phyloP scores from a whole-genome alignment of 495 filamentous ascomycete species.

The Aspergillus funiculosus region DNA sequence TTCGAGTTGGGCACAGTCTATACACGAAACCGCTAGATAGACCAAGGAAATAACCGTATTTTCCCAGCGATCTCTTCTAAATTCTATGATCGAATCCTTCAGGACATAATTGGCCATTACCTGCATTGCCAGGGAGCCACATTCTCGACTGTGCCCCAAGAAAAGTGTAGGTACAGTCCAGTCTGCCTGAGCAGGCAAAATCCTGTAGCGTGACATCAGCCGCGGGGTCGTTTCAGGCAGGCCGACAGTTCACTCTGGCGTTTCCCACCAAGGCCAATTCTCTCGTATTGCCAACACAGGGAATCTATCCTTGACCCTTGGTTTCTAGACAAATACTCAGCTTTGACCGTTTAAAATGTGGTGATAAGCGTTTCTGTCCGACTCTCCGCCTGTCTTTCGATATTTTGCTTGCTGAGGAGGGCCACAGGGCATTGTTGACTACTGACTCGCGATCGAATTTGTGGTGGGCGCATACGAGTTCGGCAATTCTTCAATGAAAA shows the following conservation, averaged over 20 bases:
- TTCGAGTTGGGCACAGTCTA: no score
- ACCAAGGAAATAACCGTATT: no score
- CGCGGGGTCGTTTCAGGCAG: slow-evolving; percentile 19
- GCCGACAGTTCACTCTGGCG: background rate
- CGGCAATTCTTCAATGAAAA: background rate
- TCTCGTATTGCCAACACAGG: background rate
- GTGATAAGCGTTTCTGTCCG: no score
- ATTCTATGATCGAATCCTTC: background rate
- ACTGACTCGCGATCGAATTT: background rate
- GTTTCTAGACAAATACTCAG: no score
- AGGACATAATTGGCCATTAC: slow-evolving; percentile 1
- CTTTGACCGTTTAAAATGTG: no score
- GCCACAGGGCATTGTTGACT: background rate
- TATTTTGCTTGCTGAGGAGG: background rate
- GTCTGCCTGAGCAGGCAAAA: slow-evolving; percentile 11
- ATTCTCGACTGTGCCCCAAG: background rate
- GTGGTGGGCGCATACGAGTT: background rate
- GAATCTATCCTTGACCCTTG: no score
- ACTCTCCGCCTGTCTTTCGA: no score
- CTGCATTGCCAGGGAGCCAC: background rate
- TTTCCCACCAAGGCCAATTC: background rate
- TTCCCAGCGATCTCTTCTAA: background rate
- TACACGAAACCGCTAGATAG: no score
- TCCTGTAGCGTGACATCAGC: slow-evolving; percentile 27
- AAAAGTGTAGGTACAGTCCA: background rate